These are phyloP conservation scores for Colletotrichum eleusines DNA, from an alignment of 2,329 filamentous ascomycete genomes.

Conservation along the genomic window DNA sequence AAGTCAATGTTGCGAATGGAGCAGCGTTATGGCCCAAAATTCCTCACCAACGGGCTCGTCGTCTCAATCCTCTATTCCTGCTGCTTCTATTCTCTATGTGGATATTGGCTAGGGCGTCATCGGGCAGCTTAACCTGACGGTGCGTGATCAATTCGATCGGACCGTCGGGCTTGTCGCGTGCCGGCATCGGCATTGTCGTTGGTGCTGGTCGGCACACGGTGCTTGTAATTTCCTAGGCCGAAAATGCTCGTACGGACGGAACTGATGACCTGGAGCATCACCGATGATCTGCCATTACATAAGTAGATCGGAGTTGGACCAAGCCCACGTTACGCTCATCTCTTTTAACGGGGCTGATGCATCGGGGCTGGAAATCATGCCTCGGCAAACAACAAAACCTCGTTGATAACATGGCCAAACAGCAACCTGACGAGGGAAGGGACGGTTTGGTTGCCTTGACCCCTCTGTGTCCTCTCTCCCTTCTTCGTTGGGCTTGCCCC, in stretches of 20 bases:
- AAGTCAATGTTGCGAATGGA: background rate
- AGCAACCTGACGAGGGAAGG: background rate
- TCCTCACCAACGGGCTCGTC: background rate
- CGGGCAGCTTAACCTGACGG: background rate
- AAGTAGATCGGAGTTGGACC: background rate
- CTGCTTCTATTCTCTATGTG: background rate
- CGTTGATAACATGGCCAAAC: background rate
- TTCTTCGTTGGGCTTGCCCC: constrained; percentile 24
- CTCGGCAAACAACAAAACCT: background rate
- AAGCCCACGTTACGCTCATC: background rate
- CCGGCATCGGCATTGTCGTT: constrained; percentile 6
- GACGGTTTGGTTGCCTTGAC: background rate
- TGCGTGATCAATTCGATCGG: too few relatives aligned
- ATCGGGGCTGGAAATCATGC: constrained; percentile 1
- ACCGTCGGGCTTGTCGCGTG: background rate
- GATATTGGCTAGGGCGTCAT: background rate
- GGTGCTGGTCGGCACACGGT: background rate
- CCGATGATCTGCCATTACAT: constrained; percentile 10
- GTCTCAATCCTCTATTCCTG: background rate
- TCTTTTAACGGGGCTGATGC: constrained; percentile 8
- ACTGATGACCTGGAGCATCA: background rate
- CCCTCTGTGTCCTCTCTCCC: background rate
- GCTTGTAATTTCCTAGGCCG: background rate
- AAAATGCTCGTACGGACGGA: background rate
- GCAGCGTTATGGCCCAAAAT: background rate